Base-by-base conservation (phyloP, 331 rosid genomes). In the Arachis monticola region DNA sequence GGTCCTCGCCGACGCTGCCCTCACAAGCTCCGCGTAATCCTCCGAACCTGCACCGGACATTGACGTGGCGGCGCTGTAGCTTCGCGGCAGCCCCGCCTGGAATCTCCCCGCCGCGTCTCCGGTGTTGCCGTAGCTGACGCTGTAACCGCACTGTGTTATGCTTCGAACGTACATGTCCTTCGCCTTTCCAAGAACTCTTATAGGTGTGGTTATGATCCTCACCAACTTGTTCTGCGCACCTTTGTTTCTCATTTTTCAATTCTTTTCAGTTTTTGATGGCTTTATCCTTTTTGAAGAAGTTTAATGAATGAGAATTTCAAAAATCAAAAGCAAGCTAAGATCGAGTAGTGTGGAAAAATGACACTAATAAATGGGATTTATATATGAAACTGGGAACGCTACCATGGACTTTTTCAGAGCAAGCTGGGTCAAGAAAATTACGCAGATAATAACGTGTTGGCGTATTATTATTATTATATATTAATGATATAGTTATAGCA, bases 1-100 rank as follows among this genome's bases (percentile, higher is more conserved):
- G 60, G 85, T 86, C 60, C 92, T 82, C 1, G 88, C 89, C 0
- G 97, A 92, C 4, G 97, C 96, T 0, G 92, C 97, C 76, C 97
- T 82, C 10, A 92, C 17, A 8, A 92, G 92, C 70, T 92, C 97
- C 0, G 86, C 48, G 13, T 61, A 88, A 79, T 92, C 97, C 5
- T 91, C 89, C 32, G 22, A 27, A 0, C 77, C 69, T 0, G 4
- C 82, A 5, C 10, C 51, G 3, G 88, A 70, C 79, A 83, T 68
- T 10, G 90, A 32, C 0, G 93, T 74, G 50, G 73, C 80, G 0
- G 69, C 63, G 58, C 97, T 92, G 77, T 74, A 85, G 76, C 93
- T 88, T 62, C 89, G 85, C 0, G 96, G 96, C 63, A 90, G 46
- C 0, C 70, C 31, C 27, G 27, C 27, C 3, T 73, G 9, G 77